Evolutionary conservation across 2,329 filamentous ascomycete genomes (phyloP), one percentile per base, ranked within the genome.

Genomic region (Ambrosiella beaveri): DNA sequence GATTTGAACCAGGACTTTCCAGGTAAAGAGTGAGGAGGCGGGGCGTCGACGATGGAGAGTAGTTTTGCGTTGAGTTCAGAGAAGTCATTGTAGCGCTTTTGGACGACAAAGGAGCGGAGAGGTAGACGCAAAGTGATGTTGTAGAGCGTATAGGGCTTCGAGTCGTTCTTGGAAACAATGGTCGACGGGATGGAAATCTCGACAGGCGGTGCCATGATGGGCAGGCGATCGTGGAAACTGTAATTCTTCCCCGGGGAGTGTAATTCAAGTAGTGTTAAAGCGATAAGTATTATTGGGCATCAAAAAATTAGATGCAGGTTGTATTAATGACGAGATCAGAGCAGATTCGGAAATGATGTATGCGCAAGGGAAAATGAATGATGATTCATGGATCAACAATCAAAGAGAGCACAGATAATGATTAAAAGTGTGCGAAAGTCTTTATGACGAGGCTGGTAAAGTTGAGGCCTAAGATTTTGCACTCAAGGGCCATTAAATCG

Each of bases 31-130:
- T 74, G 73, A 0, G 87, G 87, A 7, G 87, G 86, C 17, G 84
- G 68, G 19, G 73, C 66, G 64, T 81, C 81, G 59, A 83, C 77
- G 54, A 80, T 73, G 45, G 76, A 71, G 17, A 75, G 74, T 7
- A 94, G 76, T 3, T 77, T 70, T 37, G 73, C 68, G 70, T 93
- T 80, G 13, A 94, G 80, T 52, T 74, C 68, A 58, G 74, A 73
- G 66, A 93, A 93, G 67, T 93, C 87, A 57, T 83, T 88, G 74
- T 91, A 94, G 65, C 87, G 85, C 70, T 90, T 91, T 65, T 83
- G 81, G 4, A 89, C 75, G 63, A 85, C 83, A 64, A 84, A 86
- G 3, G 85, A 85, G 53, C 85, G 81, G 12, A 91, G 77, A 0
- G 87, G 86, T 1, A 89, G 81, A 55, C 85, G 82, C 60, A 93